A percentile compares a stretch with the other conserved stretches of the same genome.
Conservation (phyloP, 2,329 filamentous ascomycete species). For the Pseudogymnoascus sp. region DNA sequence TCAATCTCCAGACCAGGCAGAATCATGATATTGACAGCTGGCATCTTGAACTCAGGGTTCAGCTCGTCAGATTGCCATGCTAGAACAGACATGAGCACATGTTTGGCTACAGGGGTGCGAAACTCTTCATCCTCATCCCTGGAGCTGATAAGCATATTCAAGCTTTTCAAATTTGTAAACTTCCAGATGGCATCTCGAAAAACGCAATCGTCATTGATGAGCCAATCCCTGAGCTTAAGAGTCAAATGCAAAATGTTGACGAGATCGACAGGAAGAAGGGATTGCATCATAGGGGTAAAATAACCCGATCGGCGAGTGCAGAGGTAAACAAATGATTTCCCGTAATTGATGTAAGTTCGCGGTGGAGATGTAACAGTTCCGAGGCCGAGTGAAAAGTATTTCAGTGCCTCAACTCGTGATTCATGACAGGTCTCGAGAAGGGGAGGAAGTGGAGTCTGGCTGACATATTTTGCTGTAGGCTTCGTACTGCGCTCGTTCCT, state of each 20-base stretch:
- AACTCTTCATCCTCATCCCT: neutral
- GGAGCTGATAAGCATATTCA: neutral
- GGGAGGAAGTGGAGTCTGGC: constrained; percentile 4
- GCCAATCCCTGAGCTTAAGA: neutral
- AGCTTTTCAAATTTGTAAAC: neutral
- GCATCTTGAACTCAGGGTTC: neutral
- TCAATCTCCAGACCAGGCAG: neutral
- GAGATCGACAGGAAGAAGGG: neutral
- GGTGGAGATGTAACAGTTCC: neutral
- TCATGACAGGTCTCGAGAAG: neutral
- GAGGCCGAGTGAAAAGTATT: neutral
- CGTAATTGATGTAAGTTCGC: neutral
- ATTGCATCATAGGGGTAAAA: neutral
- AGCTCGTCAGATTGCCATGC: neutral
- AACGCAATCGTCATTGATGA: neutral
- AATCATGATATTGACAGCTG: neutral
- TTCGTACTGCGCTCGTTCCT: constrained; percentile 26
- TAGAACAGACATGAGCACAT: neutral
- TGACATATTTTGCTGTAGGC: constrained; percentile 12
- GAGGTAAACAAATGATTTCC: neutral
- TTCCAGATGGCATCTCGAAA: constrained; percentile 4
- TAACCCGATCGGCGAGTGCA: neutral
- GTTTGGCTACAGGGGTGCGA: neutral
- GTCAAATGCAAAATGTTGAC: neutral
- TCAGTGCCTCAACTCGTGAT: neutral